phyloP scores from a whole-genome alignment of 148 eudicot genomes.

The Dianthus caryophyllus region DNA sequence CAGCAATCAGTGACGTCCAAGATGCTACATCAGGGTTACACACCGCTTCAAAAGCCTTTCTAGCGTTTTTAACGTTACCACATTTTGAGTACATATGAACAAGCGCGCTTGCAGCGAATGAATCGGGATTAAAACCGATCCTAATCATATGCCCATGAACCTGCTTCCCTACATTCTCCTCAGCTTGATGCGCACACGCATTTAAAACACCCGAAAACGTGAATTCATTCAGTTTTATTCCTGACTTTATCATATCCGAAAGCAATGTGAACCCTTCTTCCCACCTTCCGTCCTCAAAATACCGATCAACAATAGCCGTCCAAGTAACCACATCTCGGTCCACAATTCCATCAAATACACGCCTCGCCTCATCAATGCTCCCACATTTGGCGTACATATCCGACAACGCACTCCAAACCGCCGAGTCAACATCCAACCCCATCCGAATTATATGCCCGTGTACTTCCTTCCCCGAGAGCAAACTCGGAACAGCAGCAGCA shows the following conservation, averaged over 20 bases:
- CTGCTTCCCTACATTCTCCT: conserved; percentile 45
- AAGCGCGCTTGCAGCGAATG: conserved; percentile 38
- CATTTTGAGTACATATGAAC: conserved; percentile 52
- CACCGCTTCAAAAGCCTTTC: conserved; percentile 30
- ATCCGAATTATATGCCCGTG: conserved; percentile 51
- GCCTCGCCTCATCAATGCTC: conserved; percentile 42
- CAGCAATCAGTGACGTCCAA: conserved; percentile 42
- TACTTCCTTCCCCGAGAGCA: conserved; percentile 47
- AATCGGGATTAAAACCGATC: conserved; percentile 29
- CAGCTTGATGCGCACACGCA: conserved; percentile 49
- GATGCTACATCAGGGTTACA: conserved; percentile 34
- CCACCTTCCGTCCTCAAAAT: conserved; percentile 52
- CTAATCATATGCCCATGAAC: conserved; percentile 49
- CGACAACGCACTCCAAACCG: conserved; percentile 57
- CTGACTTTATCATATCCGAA: conserved; percentile 37
- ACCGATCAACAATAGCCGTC: conserved; percentile 55
- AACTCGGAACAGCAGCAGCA: conserved; percentile 34
- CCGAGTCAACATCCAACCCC: conserved; percentile 49
- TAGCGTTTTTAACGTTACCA: conserved; percentile 39
- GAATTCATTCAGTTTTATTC: conserved; percentile 39
- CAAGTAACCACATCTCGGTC: conserved; percentile 56
- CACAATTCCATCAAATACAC: conserved; percentile 39
- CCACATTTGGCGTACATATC: conserved; percentile 65
- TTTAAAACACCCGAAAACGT: conserved; percentile 48
- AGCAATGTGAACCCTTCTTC: conserved; percentile 41